Percentiles rank a stretch among this genome's conserved stretches.
These are phyloP conservation scores for Trichoderma hamatum DNA, from an alignment of 2,329 filamentous ascomycete genomes.

Conservation along the genomic window DNA sequence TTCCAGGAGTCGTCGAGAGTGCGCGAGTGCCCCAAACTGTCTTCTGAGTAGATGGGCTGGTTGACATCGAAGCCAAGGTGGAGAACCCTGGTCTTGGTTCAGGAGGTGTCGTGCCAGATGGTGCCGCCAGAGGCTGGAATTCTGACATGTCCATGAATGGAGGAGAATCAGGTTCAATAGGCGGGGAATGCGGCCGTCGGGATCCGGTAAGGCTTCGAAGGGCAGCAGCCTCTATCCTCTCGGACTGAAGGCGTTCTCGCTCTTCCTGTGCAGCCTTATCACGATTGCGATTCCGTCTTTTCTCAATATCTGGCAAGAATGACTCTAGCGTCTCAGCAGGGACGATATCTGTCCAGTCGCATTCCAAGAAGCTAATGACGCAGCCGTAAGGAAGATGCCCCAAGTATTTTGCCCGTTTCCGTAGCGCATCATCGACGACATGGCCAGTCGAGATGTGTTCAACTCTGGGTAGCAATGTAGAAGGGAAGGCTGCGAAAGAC, in stretches of 20 bases:
- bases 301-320: conserved; percentile 77
- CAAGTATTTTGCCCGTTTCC: conserved; percentile 84
- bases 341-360: conserved; percentile 92
- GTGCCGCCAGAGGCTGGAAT: conserved; percentile 63
- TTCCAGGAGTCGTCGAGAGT: conserved; percentile 62
- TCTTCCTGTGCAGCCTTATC: conserved; percentile 88
- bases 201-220: conserved; percentile 57
- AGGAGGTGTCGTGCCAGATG: conserved; percentile 56
- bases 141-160: conserved; percentile 59
- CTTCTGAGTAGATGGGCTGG: conserved; percentile 72
- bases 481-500: conserved; percentile 78
- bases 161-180: conserved; percentile 43
- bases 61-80: conserved; percentile 75
- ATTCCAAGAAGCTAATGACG: conserved; percentile 87
- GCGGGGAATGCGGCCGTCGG: conserved; percentile 42
- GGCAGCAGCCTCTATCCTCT: conserved; percentile 74
- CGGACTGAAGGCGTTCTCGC: conserved; percentile 78
- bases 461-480: conserved; percentile 81
- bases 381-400: conserved; percentile 87
- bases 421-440: conserved; percentile 80
- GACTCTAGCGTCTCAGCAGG: conserved; percentile 71
- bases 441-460: conserved; percentile 89
- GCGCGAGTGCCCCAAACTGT: conserved; percentile 93
- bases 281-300: conserved; percentile 72
- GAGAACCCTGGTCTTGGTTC: conserved; percentile 64